Base-by-base conservation (phyloP, 2,329 filamentous ascomycete genomes). In the Knufia fluminis region DNA sequence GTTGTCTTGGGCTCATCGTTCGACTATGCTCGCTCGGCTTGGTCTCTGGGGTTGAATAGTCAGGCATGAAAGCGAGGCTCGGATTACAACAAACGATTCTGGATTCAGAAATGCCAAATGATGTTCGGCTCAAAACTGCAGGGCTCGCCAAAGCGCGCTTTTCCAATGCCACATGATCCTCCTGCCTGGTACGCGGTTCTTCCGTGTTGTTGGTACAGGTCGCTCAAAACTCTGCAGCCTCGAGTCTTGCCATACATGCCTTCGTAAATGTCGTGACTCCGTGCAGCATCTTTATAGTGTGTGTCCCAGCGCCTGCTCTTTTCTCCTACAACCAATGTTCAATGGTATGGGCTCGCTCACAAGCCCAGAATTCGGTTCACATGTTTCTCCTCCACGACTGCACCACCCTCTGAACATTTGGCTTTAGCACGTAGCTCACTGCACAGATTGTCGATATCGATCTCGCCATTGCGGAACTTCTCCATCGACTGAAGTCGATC, bases 371-470 rank as follows among this genome's bases (percentile, higher is more conserved):
- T 85, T 35, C 75, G 79, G 62, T 95, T 85, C 59, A 97, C 94
- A 61, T 97, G 90, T 48, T 80, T 80, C 69, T 94, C 83, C 54
- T 89, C 84, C 20, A 98, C 86, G 16, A 95, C 87, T 10, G 94
- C 87, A 14, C 92, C 91, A 16, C 77, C 84, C 58, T 94, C 71
- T 0, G 89, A 94, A 67, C 92, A 98, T 64, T 91, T 92, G 51
- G 92, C 92, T 71, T 98, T 98, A 65, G 90, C 86, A 56, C 91
- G 86, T 12, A 98, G 79, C 64, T 98, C 90, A 3, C 85, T 85
- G 70, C 92, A 98, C 20, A 98, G 77, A 28, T 84, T 82, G 63
- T 98, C 92, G 43, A 98, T 84, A 58, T 98, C 92, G 57, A 97
- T 88, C 59, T 94, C 90, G 59, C 90, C 90, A 51, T 80, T 86